Evolutionary conservation across 768 basidiomycete genomes (phyloP), one percentile per base, ranked within the genome.

Genomic region (Rhodotorula diobovata): DNA sequence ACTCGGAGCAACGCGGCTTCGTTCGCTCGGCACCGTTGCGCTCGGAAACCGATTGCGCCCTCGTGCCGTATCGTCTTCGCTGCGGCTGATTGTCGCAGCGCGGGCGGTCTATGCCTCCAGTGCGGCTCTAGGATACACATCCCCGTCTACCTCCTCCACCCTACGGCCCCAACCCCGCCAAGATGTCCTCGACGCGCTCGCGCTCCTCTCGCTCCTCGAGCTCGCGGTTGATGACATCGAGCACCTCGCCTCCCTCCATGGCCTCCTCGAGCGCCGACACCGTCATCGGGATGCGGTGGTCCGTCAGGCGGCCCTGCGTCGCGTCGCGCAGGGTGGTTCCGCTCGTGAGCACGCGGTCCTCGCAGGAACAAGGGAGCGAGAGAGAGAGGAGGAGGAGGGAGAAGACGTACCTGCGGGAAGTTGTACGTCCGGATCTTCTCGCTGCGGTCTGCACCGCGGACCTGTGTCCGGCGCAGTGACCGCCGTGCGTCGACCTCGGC

Each of bases 381-480:
- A 7, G 30, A 41, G 41, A 35, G 21, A 55, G 46, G 63, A 32
- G 53, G 59, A 21, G n/a, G 48, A 69, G 20, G 30, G 25, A 39
- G 9, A 18, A 51, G 20, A 41, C 82, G 18, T 60, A 85, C 91
- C 84, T 93, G 93, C 2, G 91, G 86, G 79, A 88, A 94, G 77
- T 96, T 97, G 81, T 97, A 98, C 9, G 96, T 98, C 71, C 96
- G 83, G 67, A 98, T 90, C 80, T 97, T 98, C 78, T 97, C 93
- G 75, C 91, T 91, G 32, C 96, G 83, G 78, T 94, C 93, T 4
- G 88, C 88, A 0, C 88, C 87, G 54, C 87, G 86, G 16, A 98
- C 88, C 56, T 97, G 87, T 71, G 82, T 87, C 45, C 86, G 83
- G 21, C 93, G 84, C 7, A 85, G 85, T 0, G 86, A 86, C 30